These are phyloP conservation scores for Phialocephala sp. DNA, from an alignment of 2,329 filamentous ascomycete species.

Conservation along the genomic window DNA sequence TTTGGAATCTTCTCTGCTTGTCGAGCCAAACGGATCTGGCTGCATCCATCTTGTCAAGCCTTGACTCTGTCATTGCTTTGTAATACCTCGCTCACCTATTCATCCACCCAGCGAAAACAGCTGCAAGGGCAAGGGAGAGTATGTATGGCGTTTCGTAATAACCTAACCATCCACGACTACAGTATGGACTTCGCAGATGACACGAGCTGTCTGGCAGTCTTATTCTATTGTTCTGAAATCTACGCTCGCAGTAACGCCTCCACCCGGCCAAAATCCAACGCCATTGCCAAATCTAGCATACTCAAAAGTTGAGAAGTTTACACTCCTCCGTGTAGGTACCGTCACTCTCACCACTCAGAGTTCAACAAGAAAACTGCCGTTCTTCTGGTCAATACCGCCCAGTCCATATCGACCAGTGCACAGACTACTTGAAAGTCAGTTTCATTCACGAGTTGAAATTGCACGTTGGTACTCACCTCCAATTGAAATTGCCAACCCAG, in stretches of 20 bases:
- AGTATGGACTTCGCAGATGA: no score
- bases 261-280: no score
- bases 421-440: conserved; percentile 10
- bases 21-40: background rate
- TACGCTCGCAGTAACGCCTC: no score
- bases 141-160: no score
- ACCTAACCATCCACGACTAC: no score
- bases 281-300: background rate
- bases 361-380: conserved; percentile 16
- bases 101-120: background rate
- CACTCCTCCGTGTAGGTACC: no score
- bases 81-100: background rate
- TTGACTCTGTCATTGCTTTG: background rate
- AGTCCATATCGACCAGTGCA: conserved; percentile 22
- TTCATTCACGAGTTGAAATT: background rate
- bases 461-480: conserved; percentile 18
- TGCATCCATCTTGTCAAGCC: background rate
- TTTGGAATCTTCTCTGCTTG: background rate
- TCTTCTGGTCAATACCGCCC: conserved; percentile 16
- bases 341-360: background rate
- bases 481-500: conserved; percentile 27
- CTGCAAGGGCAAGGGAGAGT: background rate
- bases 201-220: no score
- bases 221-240: no score
- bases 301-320: no score